Evolutionary conservation across 2,329 filamentous ascomycete genomes (phyloP).

Genomic region (Claviceps fusiformis): DNA sequence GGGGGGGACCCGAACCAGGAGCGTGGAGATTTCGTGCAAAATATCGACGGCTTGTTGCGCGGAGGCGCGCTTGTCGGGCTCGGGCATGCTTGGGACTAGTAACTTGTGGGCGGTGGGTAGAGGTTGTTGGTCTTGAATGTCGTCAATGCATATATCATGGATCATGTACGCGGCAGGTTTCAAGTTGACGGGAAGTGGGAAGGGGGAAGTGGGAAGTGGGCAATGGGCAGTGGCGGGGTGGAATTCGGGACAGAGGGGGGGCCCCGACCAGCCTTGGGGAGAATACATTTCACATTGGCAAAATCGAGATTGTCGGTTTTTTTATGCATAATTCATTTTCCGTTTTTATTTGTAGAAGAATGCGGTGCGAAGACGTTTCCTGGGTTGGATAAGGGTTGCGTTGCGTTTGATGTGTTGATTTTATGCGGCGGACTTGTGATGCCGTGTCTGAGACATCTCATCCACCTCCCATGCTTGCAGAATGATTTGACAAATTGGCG

Average conservation of each 20-base stretch:
- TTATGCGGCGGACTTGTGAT: too few species aligned
- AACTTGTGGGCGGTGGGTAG: neutral
- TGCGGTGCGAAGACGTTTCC: too few species aligned
- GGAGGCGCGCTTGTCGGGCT: slow-evolving; percentile 54
- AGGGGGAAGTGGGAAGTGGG: neutral
- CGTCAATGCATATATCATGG: neutral
- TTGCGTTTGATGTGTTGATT: too few species aligned
- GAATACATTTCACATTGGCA: too few species aligned
- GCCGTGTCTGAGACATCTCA: neutral
- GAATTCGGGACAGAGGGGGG: too few species aligned
- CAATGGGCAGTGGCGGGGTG: too few species aligned
- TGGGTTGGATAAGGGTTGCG: too few species aligned
- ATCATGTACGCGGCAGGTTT: too few species aligned
- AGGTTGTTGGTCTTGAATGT: neutral
- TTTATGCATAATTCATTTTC: too few species aligned
- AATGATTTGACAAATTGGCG: neutral
- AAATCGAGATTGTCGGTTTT: too few species aligned
- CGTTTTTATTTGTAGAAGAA: too few species aligned
- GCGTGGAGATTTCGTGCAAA: slow-evolving; percentile 71
- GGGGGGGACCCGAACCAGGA: slow-evolving; percentile 50
- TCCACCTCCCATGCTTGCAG: neutral
- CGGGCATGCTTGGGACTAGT: slow-evolving; percentile 23
- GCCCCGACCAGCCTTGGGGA: too few species aligned
- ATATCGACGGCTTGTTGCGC: slow-evolving; percentile 76
- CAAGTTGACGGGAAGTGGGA: neutral